Evolutionary conservation across 1,139 yeast genomes (phyloP).

Genomic region (Yamadazyma mexicana): DNA sequence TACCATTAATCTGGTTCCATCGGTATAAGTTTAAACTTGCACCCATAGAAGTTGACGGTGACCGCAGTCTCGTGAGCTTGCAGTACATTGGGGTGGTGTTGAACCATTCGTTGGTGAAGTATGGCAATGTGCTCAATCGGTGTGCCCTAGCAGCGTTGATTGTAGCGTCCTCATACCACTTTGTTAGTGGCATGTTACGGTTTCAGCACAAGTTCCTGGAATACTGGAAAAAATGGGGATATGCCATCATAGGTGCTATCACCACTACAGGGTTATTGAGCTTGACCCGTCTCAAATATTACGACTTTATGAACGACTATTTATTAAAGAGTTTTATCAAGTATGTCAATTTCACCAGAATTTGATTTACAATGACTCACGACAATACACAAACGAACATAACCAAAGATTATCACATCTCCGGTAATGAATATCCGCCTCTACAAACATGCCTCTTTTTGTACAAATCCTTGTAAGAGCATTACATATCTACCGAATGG

Average conservation of each 20-base stretch:
- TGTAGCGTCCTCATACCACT: slow-evolving; percentile 33
- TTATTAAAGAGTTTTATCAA: slow-evolving; percentile 13
- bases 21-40: slow-evolving; percentile 45
- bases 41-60: slow-evolving; percentile 62
- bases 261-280: slow-evolving; percentile 27
- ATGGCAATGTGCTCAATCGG: slow-evolving; percentile 23
- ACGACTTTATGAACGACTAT: slow-evolving; percentile 14
- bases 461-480: no score
- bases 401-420: no score
- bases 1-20: slow-evolving; percentile 51
- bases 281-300: slow-evolving; percentile 22
- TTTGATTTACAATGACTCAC: slow-evolving; percentile 7
- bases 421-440: no score
- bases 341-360: slow-evolving; percentile 10
- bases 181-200: slow-evolving; percentile 36
- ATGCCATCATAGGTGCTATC: slow-evolving; percentile 26
- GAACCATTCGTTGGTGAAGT: slow-evolving; percentile 18
- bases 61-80: slow-evolving; percentile 56
- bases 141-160: slow-evolving; percentile 21
- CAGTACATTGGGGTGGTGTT: slow-evolving; percentile 53
- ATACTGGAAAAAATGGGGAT: slow-evolving; percentile 36
- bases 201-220: slow-evolving; percentile 28
- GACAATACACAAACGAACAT: no score
- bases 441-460: no score
- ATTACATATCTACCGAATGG: no score